Evolutionary conservation across 169 alveolate genomes (phyloP), one percentile per base, ranked within the genome.

Genomic region (Eimeria mitis): DNA sequence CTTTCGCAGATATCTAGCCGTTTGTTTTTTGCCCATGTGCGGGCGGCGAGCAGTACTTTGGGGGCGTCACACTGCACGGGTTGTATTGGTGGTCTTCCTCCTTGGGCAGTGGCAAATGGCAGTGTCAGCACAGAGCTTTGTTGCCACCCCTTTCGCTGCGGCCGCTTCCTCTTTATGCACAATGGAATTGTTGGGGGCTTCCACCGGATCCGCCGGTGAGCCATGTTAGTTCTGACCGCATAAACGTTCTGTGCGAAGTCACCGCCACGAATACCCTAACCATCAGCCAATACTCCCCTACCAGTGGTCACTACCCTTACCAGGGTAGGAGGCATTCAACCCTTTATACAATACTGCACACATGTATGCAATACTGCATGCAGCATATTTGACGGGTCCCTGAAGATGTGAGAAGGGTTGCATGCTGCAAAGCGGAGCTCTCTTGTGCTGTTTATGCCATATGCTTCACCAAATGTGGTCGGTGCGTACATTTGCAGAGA

Each of bases 91-190:
- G 94, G 81, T 25, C 81, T 87, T 37, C 95, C 95, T 40, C 56
- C 78, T 23, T 91, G 95, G 95, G 90, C 95, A 52, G 68, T 83
- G 19, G 89, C 83, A 52, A 91, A 83, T 73, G 85, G 95, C 87
- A 78, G 96, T 52, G 95, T 87, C 70, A 71, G 94, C 71, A 94
- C 96, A 49, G 96, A 94, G 78, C 95, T 88, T 47, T 87, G 89
- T 65, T 94, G 96, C 95, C 96, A 94, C 34, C 96, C 96, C 25
- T 94, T 94, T 63, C 95, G 91, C 75, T 94, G 90, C 34, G 96
- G 96, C 63, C 95, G 96, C 1, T 94, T 75, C 37, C 89, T 94
- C 49, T 94, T 94, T 89, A 94, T 94, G 96, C 96, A 94, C 65
- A 94, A 94, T 52, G 96, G 96, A 47, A 25, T 37, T 63, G 85